Evolutionary conservation across 2,329 filamentous ascomycete genomes (phyloP), one percentile per base, ranked within the genome.

Genomic region (Penicillium sp.): DNA sequence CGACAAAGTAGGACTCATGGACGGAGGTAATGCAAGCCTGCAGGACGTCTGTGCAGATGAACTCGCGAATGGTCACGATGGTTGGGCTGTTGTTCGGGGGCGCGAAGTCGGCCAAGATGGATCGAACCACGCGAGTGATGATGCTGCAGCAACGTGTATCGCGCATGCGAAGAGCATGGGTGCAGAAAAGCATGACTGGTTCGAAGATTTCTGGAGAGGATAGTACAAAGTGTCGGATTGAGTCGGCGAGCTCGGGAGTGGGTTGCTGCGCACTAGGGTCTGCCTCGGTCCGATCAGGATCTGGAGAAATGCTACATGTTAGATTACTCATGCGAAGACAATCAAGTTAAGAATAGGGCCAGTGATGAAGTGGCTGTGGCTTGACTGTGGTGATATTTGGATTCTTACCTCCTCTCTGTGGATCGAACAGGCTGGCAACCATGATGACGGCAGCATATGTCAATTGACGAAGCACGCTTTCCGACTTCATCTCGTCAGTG

Each of bases 401-500:
- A n/a, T 37, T 69, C 71, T 81, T 89, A 87, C 88, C 75, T 78
- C 83, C 79, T 83, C 81, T 79, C 60, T 82, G 81, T 14, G 93
- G 91, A 73, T 96, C 93, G 25, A 99, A 82, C 69, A 98, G 88
- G 67, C 92, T 91, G 7, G 92, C 92, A 64, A 97, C 90, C 84
- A 98, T 92, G 69, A 95, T 89, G 33, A 97, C 92, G 1, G 93
- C 92, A 3, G 92, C 92, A 76, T 96, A 95, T 0, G 94, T 97
- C 53, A 98, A 84, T 74, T 97, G 93, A 22, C 95, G 87, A 49
- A 99, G 81, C 33, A 99, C 96, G 72, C 94, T 98, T 76, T 99
- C 95, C 6, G 92, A 89, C 78, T 97, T 97, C 95, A 99, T 99
- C 79, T 99, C 95, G 68, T 97, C 93, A 1, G 91, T 91, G 56